Evolutionary conservation across 345 rosid genomes (phyloP).

Genomic region (Diplotaxis tenuifolia): DNA sequence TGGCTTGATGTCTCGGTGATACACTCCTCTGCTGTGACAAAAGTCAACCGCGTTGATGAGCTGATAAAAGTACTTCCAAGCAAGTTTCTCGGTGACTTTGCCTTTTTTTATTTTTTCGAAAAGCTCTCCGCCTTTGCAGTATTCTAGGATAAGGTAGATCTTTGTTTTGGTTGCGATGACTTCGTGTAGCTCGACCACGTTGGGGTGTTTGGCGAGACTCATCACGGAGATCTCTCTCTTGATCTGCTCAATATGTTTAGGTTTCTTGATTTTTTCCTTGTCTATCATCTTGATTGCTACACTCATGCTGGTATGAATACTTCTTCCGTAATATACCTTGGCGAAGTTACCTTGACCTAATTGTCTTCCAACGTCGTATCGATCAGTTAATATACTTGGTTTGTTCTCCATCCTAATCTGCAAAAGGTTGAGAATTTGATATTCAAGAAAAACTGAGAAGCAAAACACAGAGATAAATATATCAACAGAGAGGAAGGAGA

Average conservation of each 20-base stretch:
- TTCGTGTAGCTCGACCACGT: constrained; percentile 59
- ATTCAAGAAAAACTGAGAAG: not conserved
- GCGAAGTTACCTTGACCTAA: constrained; percentile 89
- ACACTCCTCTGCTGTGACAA: constrained; percentile 72
- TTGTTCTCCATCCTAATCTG: constrained; percentile 63
- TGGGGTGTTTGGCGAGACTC: constrained; percentile 68
- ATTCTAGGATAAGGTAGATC: constrained; percentile 66
- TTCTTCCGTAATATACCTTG: constrained; percentile 69
- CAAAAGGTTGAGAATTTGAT: not conserved
- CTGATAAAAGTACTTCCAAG: constrained; percentile 65
- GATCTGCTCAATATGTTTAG: constrained; percentile 59
- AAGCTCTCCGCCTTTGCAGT: constrained; percentile 80
- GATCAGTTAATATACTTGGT: constrained; percentile 60
- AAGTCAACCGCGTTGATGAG: constrained; percentile 65
- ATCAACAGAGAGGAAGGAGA: not conserved
- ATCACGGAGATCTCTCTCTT: constrained; percentile 76
- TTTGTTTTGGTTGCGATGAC: constrained; percentile 76
- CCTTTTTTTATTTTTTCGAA: constrained; percentile 65
- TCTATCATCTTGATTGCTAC: constrained; percentile 78
- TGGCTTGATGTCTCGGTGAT: constrained; percentile 78
- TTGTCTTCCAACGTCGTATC: constrained; percentile 66
- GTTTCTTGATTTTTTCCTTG: constrained; percentile 60
- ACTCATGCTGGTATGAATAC: constrained; percentile 44
- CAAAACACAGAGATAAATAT: not conserved
- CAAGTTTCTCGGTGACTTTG: constrained; percentile 55